Evolutionary conservation across 768 basidiomycete genomes (phyloP), one percentile per base, ranked within the genome.

Genomic region (Lactarius vividus): DNA sequence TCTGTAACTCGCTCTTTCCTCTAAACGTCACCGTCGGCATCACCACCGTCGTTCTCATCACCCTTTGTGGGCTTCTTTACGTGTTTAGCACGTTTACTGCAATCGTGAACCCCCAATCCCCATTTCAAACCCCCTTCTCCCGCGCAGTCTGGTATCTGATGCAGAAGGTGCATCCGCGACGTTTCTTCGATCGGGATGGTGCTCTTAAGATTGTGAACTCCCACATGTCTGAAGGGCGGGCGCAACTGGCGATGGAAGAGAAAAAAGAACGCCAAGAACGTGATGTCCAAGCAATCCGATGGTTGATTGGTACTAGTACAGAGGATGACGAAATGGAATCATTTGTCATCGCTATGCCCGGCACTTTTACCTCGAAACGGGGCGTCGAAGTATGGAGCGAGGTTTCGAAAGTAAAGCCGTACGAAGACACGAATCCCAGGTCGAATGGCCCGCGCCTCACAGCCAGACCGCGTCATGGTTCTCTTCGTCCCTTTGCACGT

Each of bases 271-370:
- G 46, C n/a, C 23, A 49, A 49, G 46, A 6, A 13, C 46, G 46
- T 10, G 46, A 49, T 23, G 46, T 49, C 4, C 46, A 11, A 10
- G 46, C 46, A 5, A 23, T 49, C 23, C 46, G 9, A 23, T 49
- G 46, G 46, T 11, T 49, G n/a, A 49, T 49, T 8, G 8, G 23
- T 13, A 49, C 23, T 6, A n/a, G 46, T 11, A 49, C 46, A 49
- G 46, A 49, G 46, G 46, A 49, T 23, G 46, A 49, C 46, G 46
- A 49, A 10, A 49, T 49, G 46, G 46, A 49, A 49, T 49, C 46
- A 3, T 49, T 49, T 23, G 46, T n/a, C n/a, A 49, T 49, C 23
- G 46, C 23, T 13, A 49, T 49, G 3, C 46, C 46, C n/a, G 46
- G 46, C n/a, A n/a, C 46, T 49, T 49, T 49, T 49, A 49, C n/a